Percentiles rank a stretch among this genome's conserved stretches.
Conservation (phyloP, 2,329 filamentous ascomycete species). For the Trichoderma atroviride region DNA sequence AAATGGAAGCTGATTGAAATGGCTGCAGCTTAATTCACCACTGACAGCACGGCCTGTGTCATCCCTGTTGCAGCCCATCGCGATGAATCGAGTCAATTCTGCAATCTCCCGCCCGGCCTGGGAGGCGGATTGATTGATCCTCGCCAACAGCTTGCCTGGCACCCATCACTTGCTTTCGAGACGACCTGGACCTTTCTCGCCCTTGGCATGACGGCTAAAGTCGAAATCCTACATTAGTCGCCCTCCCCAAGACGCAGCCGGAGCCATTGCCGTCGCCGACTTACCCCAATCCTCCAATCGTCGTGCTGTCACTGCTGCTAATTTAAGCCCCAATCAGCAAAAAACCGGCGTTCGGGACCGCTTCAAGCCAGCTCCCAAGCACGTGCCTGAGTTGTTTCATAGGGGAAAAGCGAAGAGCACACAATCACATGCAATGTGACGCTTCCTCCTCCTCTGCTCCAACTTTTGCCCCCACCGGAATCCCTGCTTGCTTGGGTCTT, state of each 20-base stretch:
- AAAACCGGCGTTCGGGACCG: background rate
- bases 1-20: background rate
- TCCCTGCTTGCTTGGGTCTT: background rate
- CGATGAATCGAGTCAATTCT: background rate
- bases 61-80: constrained; percentile 1
- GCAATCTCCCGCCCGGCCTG: constrained; percentile 1
- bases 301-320: background rate
- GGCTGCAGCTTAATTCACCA: constrained; percentile 1
- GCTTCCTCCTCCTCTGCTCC: background rate
- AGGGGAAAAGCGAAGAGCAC: background rate
- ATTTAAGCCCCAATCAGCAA: background rate
- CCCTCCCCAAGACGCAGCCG: background rate
- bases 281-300: background rate
- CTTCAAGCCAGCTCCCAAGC: background rate
- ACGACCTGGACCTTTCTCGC: background rate
- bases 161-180: background rate
- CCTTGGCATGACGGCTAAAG: background rate
- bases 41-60: constrained; percentile 2
- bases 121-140: background rate
- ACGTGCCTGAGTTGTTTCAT: constrained; percentile 9
- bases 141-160: background rate
- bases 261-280: background rate
- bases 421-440: constrained; percentile 26
- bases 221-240: background rate
- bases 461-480: constrained; percentile 7